phyloP scores from a whole-genome alignment of 257 asterid species.

The Lithospermum erythrorhizon region DNA sequence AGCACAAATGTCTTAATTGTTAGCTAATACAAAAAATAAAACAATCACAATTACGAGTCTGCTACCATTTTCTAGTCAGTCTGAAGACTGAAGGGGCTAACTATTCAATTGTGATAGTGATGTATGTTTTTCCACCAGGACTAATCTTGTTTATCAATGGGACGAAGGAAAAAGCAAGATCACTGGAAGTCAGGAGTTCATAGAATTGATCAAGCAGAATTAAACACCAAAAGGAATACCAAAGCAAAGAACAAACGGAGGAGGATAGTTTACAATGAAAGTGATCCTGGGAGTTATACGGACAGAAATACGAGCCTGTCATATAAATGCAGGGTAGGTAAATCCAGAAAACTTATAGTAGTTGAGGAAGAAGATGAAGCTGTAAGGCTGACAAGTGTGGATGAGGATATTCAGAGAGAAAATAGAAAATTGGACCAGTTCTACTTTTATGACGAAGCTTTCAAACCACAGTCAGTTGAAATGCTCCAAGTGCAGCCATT shows the following conservation, averaged over 20 bases:
- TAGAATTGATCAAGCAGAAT: neutral
- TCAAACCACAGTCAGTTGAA: constrained; percentile 8
- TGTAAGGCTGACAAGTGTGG: constrained; percentile 4
- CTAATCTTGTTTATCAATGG: neutral
- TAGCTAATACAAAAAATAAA: neutral
- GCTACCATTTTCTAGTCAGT: neutral
- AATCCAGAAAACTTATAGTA: constrained; percentile 1
- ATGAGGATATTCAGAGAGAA: neutral
- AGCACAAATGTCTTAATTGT: neutral
- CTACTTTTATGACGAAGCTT: constrained; percentile 6
- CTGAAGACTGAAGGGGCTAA: neutral
- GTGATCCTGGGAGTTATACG: neutral
- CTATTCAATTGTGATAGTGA: neutral
- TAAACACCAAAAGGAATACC: neutral
- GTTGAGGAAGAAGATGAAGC: constrained; percentile 11
- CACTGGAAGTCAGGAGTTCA: neutral
- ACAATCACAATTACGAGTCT: neutral
- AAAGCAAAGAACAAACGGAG: constrained; percentile 1
- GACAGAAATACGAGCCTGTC: neutral
- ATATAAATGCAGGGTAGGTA: neutral
- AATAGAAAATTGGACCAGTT: constrained; percentile 14
- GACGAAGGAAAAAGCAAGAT: constrained; percentile 3
- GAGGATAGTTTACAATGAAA: constrained; percentile 6
- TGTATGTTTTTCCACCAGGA: neutral
- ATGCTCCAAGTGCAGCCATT: constrained; percentile 9